Evolutionary conservation across 495 filamentous ascomycete genomes (phyloP).

Genomic region (Cudoniella acicularis): DNA sequence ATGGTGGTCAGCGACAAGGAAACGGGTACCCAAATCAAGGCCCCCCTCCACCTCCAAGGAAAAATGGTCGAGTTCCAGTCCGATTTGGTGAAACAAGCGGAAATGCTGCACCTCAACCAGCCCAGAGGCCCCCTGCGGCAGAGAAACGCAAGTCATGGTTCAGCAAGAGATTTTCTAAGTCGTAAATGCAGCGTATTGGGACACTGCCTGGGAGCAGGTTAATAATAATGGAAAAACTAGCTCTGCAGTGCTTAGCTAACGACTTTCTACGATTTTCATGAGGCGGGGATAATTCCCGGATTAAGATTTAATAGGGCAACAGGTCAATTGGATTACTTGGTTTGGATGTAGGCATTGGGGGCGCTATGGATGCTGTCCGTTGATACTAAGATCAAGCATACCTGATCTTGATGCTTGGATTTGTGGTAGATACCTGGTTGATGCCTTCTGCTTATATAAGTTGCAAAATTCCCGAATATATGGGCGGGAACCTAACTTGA

Average conservation of each 20-base stretch:
- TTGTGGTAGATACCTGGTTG: constrained; percentile 1
- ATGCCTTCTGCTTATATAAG: not conserved
- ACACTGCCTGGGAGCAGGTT: not conserved
- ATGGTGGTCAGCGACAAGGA: constrained; percentile 20
- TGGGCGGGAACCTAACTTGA: not conserved
- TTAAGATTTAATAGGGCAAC: constrained; percentile 7
- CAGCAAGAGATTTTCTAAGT: constrained; percentile 73
- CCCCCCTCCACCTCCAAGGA: constrained; percentile 37
- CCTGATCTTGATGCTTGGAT: constrained; percentile 1
- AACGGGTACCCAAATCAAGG: constrained; percentile 16
- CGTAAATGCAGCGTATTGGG: constrained; percentile 22
- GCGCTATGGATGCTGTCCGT: constrained; percentile 12
- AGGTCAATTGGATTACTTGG: not conserved
- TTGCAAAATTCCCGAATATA: not conserved
- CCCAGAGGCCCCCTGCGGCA: constrained; percentile 13
- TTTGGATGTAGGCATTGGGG: constrained; percentile 18
- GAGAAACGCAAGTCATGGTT: constrained; percentile 91
- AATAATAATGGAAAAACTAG: not conserved
- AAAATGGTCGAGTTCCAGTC: constrained; percentile 33
- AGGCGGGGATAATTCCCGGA: constrained; percentile 1
- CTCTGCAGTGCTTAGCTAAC: not conserved
- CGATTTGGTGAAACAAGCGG: constrained; percentile 24
- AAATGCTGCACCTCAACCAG: constrained; percentile 4
- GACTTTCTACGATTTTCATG: constrained; percentile 14
- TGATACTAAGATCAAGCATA: constrained; percentile 2